phyloP scores from a whole-genome alignment of 1,284 basidiomycete species.

The Rhodotorula mucilaginosa region DNA sequence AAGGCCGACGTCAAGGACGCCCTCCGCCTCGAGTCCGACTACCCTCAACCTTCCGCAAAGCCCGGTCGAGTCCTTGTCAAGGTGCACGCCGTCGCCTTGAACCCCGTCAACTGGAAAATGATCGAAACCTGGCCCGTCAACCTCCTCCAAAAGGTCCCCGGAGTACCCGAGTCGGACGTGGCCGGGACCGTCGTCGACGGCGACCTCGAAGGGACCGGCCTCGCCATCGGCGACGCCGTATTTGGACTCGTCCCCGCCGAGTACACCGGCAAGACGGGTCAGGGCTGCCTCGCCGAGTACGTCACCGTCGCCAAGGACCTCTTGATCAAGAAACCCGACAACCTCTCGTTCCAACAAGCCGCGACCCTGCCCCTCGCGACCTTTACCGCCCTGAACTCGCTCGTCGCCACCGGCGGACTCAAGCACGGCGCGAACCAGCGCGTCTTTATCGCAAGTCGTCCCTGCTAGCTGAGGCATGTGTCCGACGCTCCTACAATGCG shows the following conservation, averaged over 20 bases:
- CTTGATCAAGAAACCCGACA: conserved; percentile 51
- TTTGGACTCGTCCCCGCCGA: conserved; percentile 52
- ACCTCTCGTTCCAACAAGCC: conserved; percentile 58
- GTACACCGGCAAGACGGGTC: conserved; percentile 16
- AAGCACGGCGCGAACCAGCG: conserved; percentile 34
- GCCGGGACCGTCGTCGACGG: conserved; percentile 61
- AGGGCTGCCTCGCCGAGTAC: conserved; percentile 36
- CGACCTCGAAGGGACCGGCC: conserved; percentile 54
- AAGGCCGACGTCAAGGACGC: conserved; percentile 23
- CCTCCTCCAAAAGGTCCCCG: conserved; percentile 11
- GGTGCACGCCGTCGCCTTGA: conserved; percentile 29
- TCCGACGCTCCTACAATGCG: accelerated
- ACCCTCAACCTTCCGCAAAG: conserved; percentile 7
- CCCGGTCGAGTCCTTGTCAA: conserved; percentile 24
- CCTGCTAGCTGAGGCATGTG: accelerated
- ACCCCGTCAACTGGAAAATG: conserved; percentile 30
- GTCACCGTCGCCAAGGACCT: conserved; percentile 12
- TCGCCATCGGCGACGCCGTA: conserved; percentile 63
- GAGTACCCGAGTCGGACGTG: conserved; percentile 53
- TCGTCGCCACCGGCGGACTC: conserved; percentile 55
- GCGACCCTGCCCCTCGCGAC: conserved; percentile 60
- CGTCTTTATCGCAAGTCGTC: conserved; percentile 55
- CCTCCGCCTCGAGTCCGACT: conserved; percentile 36
- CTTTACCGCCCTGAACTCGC: conserved; percentile 59
- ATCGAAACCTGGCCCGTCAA: conserved; percentile 12